Conservation (phyloP, 176 grass and related monocot genomes). For the Carex littledalei region DNA sequence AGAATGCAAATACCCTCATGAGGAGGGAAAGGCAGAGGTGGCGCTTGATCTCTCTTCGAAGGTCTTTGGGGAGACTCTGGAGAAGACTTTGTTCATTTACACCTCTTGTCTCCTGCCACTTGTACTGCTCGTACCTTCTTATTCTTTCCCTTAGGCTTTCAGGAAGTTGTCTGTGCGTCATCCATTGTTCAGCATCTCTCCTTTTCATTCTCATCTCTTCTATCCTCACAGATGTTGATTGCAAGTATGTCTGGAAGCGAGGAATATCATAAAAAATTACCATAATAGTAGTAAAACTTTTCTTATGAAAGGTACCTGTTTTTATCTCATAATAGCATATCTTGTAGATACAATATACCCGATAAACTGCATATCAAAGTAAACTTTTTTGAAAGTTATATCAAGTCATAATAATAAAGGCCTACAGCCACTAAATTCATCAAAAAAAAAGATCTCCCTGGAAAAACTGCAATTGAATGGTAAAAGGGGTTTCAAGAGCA, state of each 20-base stretch:
- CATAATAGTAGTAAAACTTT: neutral
- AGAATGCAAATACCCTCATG: conserved; percentile 53
- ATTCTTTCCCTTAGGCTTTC: conserved; percentile 84
- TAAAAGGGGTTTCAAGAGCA: neutral
- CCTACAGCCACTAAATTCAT: neutral
- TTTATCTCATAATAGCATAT: neutral
- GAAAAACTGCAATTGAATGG: neutral
- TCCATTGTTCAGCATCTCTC: conserved; percentile 84
- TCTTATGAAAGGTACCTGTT: neutral
- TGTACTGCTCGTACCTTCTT: conserved; percentile 77
- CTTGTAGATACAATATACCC: neutral
- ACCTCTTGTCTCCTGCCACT: conserved; percentile 96
- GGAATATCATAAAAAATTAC: neutral
- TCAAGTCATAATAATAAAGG: neutral
- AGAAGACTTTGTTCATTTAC: conserved; percentile 88
- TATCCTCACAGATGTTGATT: conserved; percentile 69
- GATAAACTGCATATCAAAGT: neutral
- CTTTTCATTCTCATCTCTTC: conserved; percentile 94
- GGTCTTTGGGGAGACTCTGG: conserved; percentile 84
- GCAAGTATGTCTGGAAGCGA: conserved; percentile 67
- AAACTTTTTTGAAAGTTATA: neutral
- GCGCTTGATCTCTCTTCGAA: conserved; percentile 76
- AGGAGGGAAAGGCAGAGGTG: conserved; percentile 90
- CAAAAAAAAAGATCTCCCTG: neutral
- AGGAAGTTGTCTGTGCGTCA: conserved; percentile 74